Conservation (phyloP, 1,284 basidiomycete genomes). For the Heliocybe sulcata region DNA sequence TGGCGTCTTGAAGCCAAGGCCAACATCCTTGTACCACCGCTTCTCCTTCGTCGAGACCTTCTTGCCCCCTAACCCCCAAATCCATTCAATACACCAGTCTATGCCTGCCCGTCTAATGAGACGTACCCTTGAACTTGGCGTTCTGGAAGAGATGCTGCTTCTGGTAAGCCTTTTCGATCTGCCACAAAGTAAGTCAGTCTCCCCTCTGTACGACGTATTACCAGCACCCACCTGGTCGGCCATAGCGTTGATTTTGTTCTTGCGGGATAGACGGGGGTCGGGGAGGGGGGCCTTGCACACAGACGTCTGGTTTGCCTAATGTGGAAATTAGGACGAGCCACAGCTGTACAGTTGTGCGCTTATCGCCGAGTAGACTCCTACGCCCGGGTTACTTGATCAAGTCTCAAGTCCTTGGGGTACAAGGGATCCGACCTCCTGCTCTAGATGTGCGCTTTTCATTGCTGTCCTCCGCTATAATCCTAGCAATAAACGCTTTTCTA, state of each 20-base stretch:
- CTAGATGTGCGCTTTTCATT: no score
- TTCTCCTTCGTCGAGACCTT: slow-evolving; percentile 92
- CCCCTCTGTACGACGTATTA: neutral
- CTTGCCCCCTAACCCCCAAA: slow-evolving; percentile 56
- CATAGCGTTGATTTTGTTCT: slow-evolving; percentile 35
- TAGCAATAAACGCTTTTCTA: no score
- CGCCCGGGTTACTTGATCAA: no score
- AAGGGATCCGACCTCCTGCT: no score
- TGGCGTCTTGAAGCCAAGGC: slow-evolving; percentile 96
- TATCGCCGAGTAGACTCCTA: neutral
- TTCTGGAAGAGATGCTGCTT: slow-evolving; percentile 99
- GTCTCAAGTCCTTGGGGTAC: no score
- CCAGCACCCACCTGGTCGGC: slow-evolving; percentile 53
- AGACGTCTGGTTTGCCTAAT: slow-evolving; percentile 10
- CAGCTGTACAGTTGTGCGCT: neutral
- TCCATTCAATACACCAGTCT: slow-evolving; percentile 9
- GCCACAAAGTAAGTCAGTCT: slow-evolving; percentile 9
- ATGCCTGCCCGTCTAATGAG: slow-evolving; percentile 6
- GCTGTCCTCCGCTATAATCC: no score
- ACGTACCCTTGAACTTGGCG: slow-evolving; percentile 88
- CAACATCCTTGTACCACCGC: slow-evolving; percentile 99
- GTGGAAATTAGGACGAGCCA: neutral
- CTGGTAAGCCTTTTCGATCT: slow-evolving; percentile 94
- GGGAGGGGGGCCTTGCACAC: slow-evolving; percentile 15
- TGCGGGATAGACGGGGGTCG: slow-evolving; percentile 16